These are phyloP conservation scores for Colletotrichum sojae DNA, from an alignment of 2,329 filamentous ascomycete species.

Conservation along the genomic window DNA sequence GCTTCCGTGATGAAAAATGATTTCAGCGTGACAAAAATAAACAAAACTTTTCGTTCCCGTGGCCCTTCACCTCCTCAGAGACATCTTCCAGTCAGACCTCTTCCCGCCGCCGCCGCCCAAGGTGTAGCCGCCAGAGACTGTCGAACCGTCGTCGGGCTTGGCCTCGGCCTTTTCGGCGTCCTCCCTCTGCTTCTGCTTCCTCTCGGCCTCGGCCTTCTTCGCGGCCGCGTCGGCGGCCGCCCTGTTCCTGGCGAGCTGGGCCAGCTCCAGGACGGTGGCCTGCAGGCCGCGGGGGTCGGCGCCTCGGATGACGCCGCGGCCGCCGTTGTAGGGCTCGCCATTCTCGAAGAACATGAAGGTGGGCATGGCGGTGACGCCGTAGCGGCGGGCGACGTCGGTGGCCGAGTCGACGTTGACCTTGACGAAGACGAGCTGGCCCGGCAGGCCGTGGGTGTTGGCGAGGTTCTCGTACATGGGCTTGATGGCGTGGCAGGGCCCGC, in stretches of 20 bases:
- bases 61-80: slow-evolving; percentile 29
- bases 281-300: slow-evolving; percentile 42
- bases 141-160: slow-evolving; percentile 32
- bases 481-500: slow-evolving; percentile 72
- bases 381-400: slow-evolving; percentile 63
- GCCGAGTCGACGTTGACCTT: slow-evolving; percentile 72
- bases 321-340: slow-evolving; percentile 61
- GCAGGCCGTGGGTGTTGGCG: slow-evolving; percentile 53
- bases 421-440: slow-evolving; percentile 65
- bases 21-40: slow-evolving; percentile 4
- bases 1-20: neutral
- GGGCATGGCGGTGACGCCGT: slow-evolving; percentile 69
- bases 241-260: slow-evolving; percentile 45
- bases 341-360: slow-evolving; percentile 74
- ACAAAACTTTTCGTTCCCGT: neutral
- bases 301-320: slow-evolving; percentile 50
- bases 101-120: slow-evolving; percentile 24
- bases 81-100: slow-evolving; percentile 44
- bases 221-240: slow-evolving; percentile 48
- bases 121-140: slow-evolving; percentile 42
- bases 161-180: slow-evolving; percentile 20
- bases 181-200: slow-evolving; percentile 9
- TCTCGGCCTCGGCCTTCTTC: slow-evolving; percentile 44
- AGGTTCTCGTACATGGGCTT: slow-evolving; percentile 67
- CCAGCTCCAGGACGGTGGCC: slow-evolving; percentile 32